Percentiles rank a stretch among this genome's conserved stretches.
These are phyloP conservation scores for Diaporthe australafricana DNA, from an alignment of 2,329 filamentous ascomycete species.

Conservation along the genomic window DNA sequence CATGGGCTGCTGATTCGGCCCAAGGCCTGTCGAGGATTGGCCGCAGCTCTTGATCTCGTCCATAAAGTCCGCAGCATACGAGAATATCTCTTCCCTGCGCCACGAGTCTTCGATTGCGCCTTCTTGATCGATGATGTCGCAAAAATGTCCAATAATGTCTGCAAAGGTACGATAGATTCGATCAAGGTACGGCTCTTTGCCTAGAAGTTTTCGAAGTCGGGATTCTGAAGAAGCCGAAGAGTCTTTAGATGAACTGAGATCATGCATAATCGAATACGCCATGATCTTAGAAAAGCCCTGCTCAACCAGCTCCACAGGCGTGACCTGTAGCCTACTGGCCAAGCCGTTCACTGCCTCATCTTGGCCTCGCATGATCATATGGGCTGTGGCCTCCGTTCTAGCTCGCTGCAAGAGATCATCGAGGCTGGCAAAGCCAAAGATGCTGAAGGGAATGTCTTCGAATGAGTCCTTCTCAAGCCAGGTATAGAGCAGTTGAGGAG, in stretches of 20 bases:
- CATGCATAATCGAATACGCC: conserved; percentile 86
- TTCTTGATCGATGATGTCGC: conserved; percentile 83
- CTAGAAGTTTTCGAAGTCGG: conserved; percentile 76
- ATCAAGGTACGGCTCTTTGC: conserved; percentile 71
- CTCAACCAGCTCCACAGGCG: conserved; percentile 69
- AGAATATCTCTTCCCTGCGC: conserved; percentile 67
- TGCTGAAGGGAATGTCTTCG: conserved; percentile 81
- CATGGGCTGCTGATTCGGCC: conserved; percentile 85
- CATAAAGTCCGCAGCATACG: conserved; percentile 73
- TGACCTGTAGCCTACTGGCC: conserved; percentile 65
- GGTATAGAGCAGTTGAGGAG: conserved; percentile 89
- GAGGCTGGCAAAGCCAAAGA: conserved; percentile 83
- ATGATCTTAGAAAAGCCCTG: conserved; percentile 81
- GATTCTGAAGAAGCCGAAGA: conserved; percentile 70
- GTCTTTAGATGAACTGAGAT: conserved; percentile 64
- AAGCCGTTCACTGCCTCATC: conserved; percentile 72
- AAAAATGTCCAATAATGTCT: conserved; percentile 80
- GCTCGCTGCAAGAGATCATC: conserved; percentile 76
- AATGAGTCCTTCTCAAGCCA: conserved; percentile 81
- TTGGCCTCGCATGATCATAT: conserved; percentile 85
- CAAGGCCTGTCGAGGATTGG: conserved; percentile 73
- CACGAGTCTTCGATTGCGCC: conserved; percentile 78
- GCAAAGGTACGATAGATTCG: conserved; percentile 78
- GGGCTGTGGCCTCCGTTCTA: conserved; percentile 81
- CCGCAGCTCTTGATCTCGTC: conserved; percentile 76